Evolutionary conservation across 768 basidiomycete species (phyloP), one percentile per base, ranked within the genome.

Genomic region (Suillus tomentosus): DNA sequence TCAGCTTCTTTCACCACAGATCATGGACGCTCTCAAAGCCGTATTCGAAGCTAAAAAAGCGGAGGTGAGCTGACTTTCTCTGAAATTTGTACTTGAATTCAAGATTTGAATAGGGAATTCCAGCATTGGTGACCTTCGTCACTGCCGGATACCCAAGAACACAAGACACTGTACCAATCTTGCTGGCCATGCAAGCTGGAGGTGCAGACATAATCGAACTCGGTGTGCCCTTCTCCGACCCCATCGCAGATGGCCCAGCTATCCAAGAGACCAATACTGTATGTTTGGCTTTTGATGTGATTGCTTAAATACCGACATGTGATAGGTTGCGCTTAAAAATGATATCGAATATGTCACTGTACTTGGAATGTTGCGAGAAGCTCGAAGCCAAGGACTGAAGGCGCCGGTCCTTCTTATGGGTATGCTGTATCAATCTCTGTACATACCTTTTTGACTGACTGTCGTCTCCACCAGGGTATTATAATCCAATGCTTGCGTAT

Each of bases 331-430:
- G 19, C 77, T 98, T 42, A 80, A 88, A 75, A 88, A 95, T 69
- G 81, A 87, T 62, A 84, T 94, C 45, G 88, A 92, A 70, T 95
- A 93, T 73, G 68, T 78, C 13, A 85, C 81, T 22, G 89, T 91
- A 60, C 82, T 97, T 24, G 83, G 82, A 0, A 86, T 88, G 66
- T 78, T 97, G n/a, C 83, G 80, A 64, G 88, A 94, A 67, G 94
- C 95, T 11, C 80, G 95, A n/a, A 78, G 73, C 19, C 81, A 89
- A 72, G 96, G 95, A 1, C 79, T 98, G 43, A 92, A 85, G 22
- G 84, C 83, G 0, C 96, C 96, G 0, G 88, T 98, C 11, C 76
- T 97, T n/a, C 82, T 98, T 53, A 98, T 98, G 96, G 96, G 95
- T 94, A 64, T 60, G 81, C 67, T 45, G 19, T 34, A 17, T 59